These are phyloP conservation scores for Phialophora verrucosa DNA, from an alignment of 2,329 filamentous ascomycete genomes.

Conservation along the genomic window DNA sequence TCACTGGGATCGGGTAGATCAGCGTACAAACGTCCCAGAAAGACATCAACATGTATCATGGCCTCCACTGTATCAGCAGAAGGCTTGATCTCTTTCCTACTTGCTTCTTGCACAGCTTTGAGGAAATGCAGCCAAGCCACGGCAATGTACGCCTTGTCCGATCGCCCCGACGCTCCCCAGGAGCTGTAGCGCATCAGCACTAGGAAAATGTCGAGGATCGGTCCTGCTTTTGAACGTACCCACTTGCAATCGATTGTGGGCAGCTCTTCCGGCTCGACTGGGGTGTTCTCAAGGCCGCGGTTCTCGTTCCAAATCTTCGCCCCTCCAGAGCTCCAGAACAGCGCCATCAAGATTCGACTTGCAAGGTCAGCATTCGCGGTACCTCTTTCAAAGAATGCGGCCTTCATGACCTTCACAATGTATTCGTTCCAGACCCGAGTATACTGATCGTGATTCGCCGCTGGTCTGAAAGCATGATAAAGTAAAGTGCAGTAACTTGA, in stretches of 20 bases:
- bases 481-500: conserved; percentile 79
- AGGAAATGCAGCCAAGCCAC: conserved; percentile 67
- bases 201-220: conserved; percentile 68
- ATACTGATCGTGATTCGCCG: conserved; percentile 66
- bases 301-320: conserved; percentile 74
- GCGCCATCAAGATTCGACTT: conserved; percentile 72
- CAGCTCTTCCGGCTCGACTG: conserved; percentile 74
- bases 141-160: conserved; percentile 57
- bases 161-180: conserved; percentile 48
- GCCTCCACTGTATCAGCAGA: conserved; percentile 82
- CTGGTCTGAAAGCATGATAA: conserved; percentile 81
- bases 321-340: conserved; percentile 58
- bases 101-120: conserved; percentile 64
- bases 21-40: conserved; percentile 60
- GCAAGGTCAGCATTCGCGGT: conserved; percentile 62
- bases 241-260: conserved; percentile 83
- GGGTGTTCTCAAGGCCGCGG: conserved; percentile 66
- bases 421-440: conserved; percentile 80
- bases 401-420: conserved; percentile 68
- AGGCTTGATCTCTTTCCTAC: conserved; percentile 86
- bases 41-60: conserved; percentile 71
- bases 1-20: conserved; percentile 41
- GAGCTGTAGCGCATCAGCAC: conserved; percentile 57
- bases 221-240: conserved; percentile 73
- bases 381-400: conserved; percentile 57